Conservation (phyloP, 73 alveolate genomes). For the Paramecium pentaurelia region DNA sequence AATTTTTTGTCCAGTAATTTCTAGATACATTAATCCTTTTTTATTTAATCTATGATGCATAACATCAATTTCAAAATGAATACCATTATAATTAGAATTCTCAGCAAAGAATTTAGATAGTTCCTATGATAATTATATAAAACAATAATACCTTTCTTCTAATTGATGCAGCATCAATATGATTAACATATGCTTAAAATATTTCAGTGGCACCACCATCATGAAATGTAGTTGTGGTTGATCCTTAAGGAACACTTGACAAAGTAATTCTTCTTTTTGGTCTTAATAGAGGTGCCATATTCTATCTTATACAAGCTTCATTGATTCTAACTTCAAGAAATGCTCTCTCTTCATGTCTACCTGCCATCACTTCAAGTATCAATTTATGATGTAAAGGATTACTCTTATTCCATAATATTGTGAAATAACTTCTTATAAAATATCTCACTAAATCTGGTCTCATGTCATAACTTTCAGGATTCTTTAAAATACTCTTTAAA, state of each 20-base stretch:
- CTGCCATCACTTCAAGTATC: conserved; percentile 69
- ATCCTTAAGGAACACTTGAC: neutral
- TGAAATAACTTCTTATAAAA: conserved; percentile 61
- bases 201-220: conserved; percentile 24
- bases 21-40: conserved; percentile 75
- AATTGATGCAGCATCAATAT: conserved; percentile 73
- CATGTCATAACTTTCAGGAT: conserved; percentile 73
- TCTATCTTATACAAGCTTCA: conserved; percentile 66
- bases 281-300: conserved; percentile 66
- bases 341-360: conserved; percentile 78
- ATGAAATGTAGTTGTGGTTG: neutral
- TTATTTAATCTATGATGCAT: conserved; percentile 72
- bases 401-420: conserved; percentile 69
- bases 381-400: conserved; percentile 51
- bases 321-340: conserved; percentile 75
- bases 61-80: conserved; percentile 66
- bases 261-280: conserved; percentile 59
- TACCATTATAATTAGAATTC: conserved; percentile 44
- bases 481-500: conserved; percentile 60
- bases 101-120: conserved; percentile 71
- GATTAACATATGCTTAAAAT: conserved; percentile 66
- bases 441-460: conserved; percentile 63
- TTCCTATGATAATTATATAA: neutral
- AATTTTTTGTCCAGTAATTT: conserved; percentile 70
- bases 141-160: conserved; percentile 41